These are phyloP conservation scores for Penicillium frequentans DNA, from an alignment of 2,329 filamentous ascomycete species.

Conservation along the genomic window DNA sequence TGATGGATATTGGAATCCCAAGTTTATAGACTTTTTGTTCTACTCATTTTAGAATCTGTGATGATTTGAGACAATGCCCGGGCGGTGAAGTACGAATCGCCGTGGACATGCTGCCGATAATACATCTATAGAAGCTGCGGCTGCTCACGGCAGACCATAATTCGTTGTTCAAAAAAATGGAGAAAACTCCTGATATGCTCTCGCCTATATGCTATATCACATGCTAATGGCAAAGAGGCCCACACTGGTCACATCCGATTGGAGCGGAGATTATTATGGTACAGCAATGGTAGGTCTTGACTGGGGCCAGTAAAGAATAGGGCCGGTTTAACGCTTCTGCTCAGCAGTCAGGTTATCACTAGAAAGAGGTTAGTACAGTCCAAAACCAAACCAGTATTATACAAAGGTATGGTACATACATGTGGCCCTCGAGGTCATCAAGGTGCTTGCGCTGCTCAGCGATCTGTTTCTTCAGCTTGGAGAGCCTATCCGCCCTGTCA, in stretches of 20 bases:
- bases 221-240: constrained; percentile 4
- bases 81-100: neutral
- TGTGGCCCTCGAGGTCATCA: constrained; percentile 80
- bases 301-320: neutral
- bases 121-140: neutral
- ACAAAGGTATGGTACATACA: constrained; percentile 53
- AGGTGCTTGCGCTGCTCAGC: constrained; percentile 78
- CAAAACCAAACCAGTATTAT: neutral
- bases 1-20: too few relatives aligned
- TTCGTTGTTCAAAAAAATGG: neutral
- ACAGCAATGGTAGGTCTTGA: constrained; percentile 6
- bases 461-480: constrained; percentile 68
- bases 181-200: constrained; percentile 10
- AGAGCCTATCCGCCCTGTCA: constrained; percentile 51
- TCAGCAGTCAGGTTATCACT: constrained; percentile 77
- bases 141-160: neutral
- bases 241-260: constrained; percentile 1
- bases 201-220: constrained; percentile 7
- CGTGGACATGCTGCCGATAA: neutral
- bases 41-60: too few relatives aligned
- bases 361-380: constrained; percentile 1
- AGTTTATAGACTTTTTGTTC: too few relatives aligned
- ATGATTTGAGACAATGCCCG: too few relatives aligned
- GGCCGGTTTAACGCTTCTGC: constrained; percentile 39
- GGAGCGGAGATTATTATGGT: constrained; percentile 15